These are phyloP conservation scores for Sphenostylis stenocarpa DNA, from an alignment of 306 rosid species.

Conservation along the genomic window DNA sequence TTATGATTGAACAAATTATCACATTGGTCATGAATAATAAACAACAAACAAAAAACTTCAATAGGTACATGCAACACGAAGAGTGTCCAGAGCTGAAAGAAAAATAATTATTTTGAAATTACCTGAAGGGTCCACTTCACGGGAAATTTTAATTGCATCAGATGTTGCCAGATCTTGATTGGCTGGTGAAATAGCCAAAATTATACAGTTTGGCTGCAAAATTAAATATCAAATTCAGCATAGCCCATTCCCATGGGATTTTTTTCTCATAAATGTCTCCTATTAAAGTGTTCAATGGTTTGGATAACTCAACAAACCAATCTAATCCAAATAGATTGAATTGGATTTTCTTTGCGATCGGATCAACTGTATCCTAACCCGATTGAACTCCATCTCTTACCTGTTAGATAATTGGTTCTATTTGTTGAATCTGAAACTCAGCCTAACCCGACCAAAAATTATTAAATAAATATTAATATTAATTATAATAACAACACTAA, in stretches of 20 bases:
- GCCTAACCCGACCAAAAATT: too few relatives aligned
- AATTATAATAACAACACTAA: too few relatives aligned
- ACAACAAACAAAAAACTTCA: slow-evolving; percentile 11
- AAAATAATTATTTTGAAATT: slow-evolving; percentile 15
- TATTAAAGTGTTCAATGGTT: too few relatives aligned
- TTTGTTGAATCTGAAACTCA: too few relatives aligned
- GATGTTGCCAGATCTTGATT: slow-evolving; percentile 99
- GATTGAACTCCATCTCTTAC: too few relatives aligned
- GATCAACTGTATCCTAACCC: too few relatives aligned
- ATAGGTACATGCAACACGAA: slow-evolving; percentile 6
- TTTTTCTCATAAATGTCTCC: neutral
- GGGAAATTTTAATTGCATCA: slow-evolving; percentile 94
- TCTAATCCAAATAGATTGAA: too few relatives aligned
- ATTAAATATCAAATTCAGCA: slow-evolving; percentile 33
- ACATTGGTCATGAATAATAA: neutral
- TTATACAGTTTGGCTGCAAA: slow-evolving; percentile 91
- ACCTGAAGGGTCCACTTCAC: slow-evolving; percentile 98
- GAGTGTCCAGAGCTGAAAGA: neutral
- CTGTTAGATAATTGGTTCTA: too few relatives aligned
- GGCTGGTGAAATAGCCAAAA: slow-evolving; percentile 94
- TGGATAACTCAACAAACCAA: too few relatives aligned
- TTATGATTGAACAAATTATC: neutral
- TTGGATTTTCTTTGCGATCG: too few relatives aligned
- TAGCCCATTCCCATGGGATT: slow-evolving; percentile 3
- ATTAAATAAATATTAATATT: too few relatives aligned